Percentiles rank a stretch among this genome's conserved stretches.
phyloP scores from a whole-genome alignment of 805 yeast species.

The Kodamaea fukazawae region DNA sequence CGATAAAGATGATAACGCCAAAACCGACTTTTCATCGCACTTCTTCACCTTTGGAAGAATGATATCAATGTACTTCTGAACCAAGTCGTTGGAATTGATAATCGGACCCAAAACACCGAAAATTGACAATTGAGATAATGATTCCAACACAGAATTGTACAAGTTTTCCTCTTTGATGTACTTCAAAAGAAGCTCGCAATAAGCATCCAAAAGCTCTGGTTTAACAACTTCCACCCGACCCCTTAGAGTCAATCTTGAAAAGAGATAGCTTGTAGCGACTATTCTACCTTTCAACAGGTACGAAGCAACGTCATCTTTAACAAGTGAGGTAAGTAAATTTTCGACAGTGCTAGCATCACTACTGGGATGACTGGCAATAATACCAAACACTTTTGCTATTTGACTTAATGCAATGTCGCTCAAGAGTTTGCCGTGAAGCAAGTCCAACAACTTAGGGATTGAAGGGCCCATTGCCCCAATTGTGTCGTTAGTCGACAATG shows the following conservation, averaged over 20 bases:
- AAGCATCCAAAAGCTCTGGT: slow-evolving; percentile 2
- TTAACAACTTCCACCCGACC: slow-evolving; percentile 11
- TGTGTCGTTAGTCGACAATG: slow-evolving; percentile 29
- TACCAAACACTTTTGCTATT: slow-evolving; percentile 47
- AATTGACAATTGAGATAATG: slow-evolving; percentile 42
- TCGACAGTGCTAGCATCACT: slow-evolving; percentile 8
- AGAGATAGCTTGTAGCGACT: slow-evolving; percentile 41
- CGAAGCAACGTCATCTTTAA: slow-evolving; percentile 10
- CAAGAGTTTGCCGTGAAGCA: slow-evolving; percentile 21
- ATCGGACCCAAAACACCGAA: slow-evolving; percentile 47
- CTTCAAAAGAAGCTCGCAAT: slow-evolving; percentile 5
- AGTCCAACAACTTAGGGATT: slow-evolving; percentile 21
- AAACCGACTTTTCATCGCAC: slow-evolving; percentile 56
- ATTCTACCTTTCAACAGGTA: slow-evolving; percentile 13
- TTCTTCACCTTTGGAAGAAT: slow-evolving; percentile 47
- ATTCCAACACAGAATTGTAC: slow-evolving; percentile 32
- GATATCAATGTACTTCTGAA: slow-evolving; percentile 17
- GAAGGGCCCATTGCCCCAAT: slow-evolving; percentile 19
- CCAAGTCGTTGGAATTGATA: slow-evolving; percentile 13
- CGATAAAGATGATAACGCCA: slow-evolving; percentile 55
- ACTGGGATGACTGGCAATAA: slow-evolving; percentile 44
- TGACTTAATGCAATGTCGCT: slow-evolving; percentile 24
- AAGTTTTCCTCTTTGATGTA: slow-evolving; percentile 19
- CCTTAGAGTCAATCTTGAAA: slow-evolving; percentile 45
- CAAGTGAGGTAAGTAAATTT: slow-evolving; percentile 12